These are phyloP conservation scores for Rhododendron ovatum DNA, from an alignment of 148 eudicot species.

Conservation along the genomic window DNA sequence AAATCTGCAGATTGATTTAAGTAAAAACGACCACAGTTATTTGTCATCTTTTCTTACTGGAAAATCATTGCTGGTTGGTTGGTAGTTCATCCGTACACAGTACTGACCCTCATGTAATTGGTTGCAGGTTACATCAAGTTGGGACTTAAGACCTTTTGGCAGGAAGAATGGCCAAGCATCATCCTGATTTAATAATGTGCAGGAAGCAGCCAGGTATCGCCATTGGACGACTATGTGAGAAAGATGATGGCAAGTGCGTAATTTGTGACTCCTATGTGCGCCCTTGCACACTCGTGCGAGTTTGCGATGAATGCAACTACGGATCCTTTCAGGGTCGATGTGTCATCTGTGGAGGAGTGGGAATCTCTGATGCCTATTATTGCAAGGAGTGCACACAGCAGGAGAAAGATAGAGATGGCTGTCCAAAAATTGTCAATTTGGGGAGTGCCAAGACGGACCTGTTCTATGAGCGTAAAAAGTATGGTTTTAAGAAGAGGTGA, in stretches of 20 bases:
- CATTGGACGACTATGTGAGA: conserved; percentile 64
- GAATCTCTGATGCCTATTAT: conserved; percentile 75
- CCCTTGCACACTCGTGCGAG: conserved; percentile 59
- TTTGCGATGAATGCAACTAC: conserved; percentile 63
- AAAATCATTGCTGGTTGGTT: neutral
- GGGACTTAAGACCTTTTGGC: conserved; percentile 8
- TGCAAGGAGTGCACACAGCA: conserved; percentile 81
- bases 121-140: conserved; percentile 6
- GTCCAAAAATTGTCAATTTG: conserved; percentile 70
- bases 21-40: neutral
- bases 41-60: neutral
- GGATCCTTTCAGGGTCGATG: conserved; percentile 69
- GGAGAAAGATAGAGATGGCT: conserved; percentile 79
- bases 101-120: neutral
- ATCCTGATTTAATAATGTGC: conserved; percentile 67
- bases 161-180: conserved; percentile 63
- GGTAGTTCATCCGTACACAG: neutral
- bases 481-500: conserved; percentile 62
- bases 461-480: conserved; percentile 63
- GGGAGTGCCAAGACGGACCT: conserved; percentile 74
- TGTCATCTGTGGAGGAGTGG: conserved; percentile 71
- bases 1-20: neutral
- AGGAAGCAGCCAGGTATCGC: conserved; percentile 72
- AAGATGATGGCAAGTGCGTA: conserved; percentile 56
- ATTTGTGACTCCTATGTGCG: conserved; percentile 72